Conservation (phyloP, 257 asterid species). For the Gentiana macrophylla region DNA sequence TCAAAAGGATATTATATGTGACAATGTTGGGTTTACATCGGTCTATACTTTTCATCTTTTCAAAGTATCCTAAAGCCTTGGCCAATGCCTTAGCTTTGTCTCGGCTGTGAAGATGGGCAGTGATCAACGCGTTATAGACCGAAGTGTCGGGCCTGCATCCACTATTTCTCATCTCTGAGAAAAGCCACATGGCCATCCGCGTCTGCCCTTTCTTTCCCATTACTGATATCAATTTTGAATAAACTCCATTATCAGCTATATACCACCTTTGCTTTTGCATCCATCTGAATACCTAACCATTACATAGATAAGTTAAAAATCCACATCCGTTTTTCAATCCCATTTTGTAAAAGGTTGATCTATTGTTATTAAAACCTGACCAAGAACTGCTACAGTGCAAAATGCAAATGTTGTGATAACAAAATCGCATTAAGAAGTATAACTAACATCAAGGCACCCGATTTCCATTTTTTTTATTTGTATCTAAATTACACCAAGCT, state of each 20-base stretch:
- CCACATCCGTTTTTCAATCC: too few relatives aligned
- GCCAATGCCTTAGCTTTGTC: conserved; percentile 76
- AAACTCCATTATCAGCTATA: conserved; percentile 88
- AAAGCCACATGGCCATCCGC: conserved; percentile 98
- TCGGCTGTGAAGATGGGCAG: conserved; percentile 84
- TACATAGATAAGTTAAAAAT: conserved; percentile 5
- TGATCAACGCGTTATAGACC: conserved; percentile 78
- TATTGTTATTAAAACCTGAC: too few relatives aligned
- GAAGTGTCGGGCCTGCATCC: conserved; percentile 93
- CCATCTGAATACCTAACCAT: conserved; percentile 85
- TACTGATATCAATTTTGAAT: conserved; percentile 83
- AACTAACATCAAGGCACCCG: too few relatives aligned
- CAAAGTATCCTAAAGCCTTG: conserved; percentile 68
- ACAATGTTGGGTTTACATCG: conserved; percentile 70
- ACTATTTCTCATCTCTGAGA: conserved; percentile 95
- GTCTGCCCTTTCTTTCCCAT: conserved; percentile 97
- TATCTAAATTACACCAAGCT: too few relatives aligned
- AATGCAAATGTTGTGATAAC: too few relatives aligned
- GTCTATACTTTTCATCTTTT: conserved; percentile 86
- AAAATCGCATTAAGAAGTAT: too few relatives aligned
- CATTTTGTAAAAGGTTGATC: too few relatives aligned
- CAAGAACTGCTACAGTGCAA: too few relatives aligned
- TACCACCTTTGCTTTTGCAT: conserved; percentile 98
- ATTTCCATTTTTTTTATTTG: too few relatives aligned
- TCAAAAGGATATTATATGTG: conserved; percentile 79